phyloP scores from a whole-genome alignment of 139 green algal species.

The Tetradesmus lagerheimii region DNA sequence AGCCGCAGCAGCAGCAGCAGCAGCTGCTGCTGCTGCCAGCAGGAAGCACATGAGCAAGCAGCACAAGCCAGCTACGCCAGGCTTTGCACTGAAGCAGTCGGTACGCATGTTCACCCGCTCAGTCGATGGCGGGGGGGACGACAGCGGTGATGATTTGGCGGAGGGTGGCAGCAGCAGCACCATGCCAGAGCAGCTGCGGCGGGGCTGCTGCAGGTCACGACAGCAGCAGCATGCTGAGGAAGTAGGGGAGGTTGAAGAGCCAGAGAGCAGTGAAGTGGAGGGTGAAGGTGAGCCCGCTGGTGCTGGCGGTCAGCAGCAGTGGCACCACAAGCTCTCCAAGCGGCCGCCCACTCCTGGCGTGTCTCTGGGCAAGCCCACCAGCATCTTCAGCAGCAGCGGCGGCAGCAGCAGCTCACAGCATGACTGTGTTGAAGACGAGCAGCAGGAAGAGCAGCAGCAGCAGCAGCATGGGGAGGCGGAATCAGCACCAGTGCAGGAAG shows the following conservation, averaged over 20 bases:
- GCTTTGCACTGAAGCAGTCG: background rate
- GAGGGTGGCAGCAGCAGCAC: background rate
- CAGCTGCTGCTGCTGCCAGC: background rate
- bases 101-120: background rate
- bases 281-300: background rate
- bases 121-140: background rate
- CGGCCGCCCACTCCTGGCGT: background rate
- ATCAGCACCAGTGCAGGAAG: background rate
- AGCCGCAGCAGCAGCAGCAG: background rate
- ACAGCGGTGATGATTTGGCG: background rate
- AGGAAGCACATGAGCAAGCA: background rate
- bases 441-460: background rate
- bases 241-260: background rate
- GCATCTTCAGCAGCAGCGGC: conserved; percentile 15
- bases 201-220: background rate
- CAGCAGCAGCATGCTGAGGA: background rate
- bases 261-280: background rate
- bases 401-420: background rate
- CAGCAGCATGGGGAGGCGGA: background rate
- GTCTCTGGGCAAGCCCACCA: background rate
- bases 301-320: background rate
- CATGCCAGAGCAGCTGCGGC: background rate
- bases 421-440: background rate
- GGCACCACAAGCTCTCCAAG: conserved; percentile 29
- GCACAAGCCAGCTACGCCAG: background rate